A percentile compares a stretch with the other conserved stretches of the same genome.
Conservation (phyloP, 805 yeast genomes). For the Yarrowia sp. region DNA sequence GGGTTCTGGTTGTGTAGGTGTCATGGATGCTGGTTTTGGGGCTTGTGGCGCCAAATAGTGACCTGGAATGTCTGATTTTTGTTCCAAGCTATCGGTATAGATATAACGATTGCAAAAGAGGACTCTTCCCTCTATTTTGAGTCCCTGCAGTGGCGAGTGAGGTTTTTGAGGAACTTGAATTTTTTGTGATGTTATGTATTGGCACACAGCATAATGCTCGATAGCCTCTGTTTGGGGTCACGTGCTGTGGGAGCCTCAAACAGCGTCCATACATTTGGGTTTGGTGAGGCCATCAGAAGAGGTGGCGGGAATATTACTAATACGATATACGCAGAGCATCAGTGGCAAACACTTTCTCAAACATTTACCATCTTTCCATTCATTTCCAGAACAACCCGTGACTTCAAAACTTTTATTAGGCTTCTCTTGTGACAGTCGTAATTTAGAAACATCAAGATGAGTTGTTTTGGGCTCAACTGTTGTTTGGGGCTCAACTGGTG, state of each 20-base stretch:
- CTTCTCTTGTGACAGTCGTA: too few relatives aligned
- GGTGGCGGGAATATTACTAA: neutral
- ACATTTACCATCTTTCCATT: neutral
- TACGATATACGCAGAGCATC: too few relatives aligned
- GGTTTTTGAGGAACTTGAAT: neutral
- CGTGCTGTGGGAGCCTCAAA: neutral
- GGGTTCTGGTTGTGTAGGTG: neutral
- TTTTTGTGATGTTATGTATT: neutral
- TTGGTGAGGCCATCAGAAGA: neutral
- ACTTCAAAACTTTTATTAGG: too few relatives aligned
- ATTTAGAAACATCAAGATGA: too few relatives aligned
- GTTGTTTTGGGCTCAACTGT: too few relatives aligned
- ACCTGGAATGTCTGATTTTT: neutral
- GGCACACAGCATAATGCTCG: conserved; percentile 6
- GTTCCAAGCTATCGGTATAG: neutral
- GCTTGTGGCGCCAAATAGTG: neutral
- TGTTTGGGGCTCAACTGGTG: too few relatives aligned
- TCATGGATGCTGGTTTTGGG: neutral
- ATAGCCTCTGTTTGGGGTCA: conserved; percentile 2
- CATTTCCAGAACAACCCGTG: neutral
- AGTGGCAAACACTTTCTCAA: too few relatives aligned
- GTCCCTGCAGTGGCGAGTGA: neutral
- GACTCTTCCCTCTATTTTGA: conserved; percentile 11
- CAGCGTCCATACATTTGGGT: neutral
- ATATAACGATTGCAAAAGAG: neutral